A percentile compares a stretch with the other conserved stretches of the same genome.
Conservation (phyloP, 106 monocot species). For the Acanthochlamys bracteata region DNA sequence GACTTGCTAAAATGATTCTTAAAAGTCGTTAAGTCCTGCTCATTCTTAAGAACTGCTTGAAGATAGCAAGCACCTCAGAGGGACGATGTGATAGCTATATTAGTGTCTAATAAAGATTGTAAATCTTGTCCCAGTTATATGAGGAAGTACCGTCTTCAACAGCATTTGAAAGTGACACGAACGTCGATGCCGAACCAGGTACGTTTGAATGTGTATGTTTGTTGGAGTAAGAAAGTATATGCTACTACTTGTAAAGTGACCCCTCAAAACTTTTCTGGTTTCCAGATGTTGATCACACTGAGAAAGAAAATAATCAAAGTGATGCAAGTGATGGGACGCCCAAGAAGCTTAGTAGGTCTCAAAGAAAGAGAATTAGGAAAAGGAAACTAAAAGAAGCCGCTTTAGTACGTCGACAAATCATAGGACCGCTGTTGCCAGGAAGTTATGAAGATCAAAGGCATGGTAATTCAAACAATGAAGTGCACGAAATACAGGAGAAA, state of each 20-base stretch:
- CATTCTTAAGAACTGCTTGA: no score
- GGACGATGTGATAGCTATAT: no score
- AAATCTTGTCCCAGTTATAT: not conserved
- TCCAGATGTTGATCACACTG: constrained; percentile 8
- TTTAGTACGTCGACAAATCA: constrained; percentile 14
- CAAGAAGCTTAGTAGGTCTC: constrained; percentile 24
- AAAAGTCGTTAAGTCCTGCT: no score
- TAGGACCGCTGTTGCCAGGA: constrained; percentile 22
- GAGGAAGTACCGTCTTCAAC: not conserved
- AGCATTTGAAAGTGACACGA: not conserved
- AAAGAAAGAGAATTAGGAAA: constrained; percentile 31
- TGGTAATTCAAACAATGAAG: not conserved
- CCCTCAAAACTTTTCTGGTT: not conserved
- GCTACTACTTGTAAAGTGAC: no score
- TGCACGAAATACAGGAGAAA: not conserved
- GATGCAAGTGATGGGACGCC: constrained; percentile 8
- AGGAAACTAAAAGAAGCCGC: constrained; percentile 36
- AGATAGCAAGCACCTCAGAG: no score
- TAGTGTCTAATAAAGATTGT: no score
- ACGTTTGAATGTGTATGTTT: not conserved
- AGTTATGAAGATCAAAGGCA: not conserved
- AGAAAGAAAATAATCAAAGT: constrained; percentile 4
- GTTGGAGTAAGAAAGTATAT: not conserved
- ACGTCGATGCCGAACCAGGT: not conserved
- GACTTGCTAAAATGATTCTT: no score